A percentile compares a stretch with the other conserved stretches of the same genome.
phyloP scores from a whole-genome alignment of 257 asterid species.

The Knoxia roxburghii region DNA sequence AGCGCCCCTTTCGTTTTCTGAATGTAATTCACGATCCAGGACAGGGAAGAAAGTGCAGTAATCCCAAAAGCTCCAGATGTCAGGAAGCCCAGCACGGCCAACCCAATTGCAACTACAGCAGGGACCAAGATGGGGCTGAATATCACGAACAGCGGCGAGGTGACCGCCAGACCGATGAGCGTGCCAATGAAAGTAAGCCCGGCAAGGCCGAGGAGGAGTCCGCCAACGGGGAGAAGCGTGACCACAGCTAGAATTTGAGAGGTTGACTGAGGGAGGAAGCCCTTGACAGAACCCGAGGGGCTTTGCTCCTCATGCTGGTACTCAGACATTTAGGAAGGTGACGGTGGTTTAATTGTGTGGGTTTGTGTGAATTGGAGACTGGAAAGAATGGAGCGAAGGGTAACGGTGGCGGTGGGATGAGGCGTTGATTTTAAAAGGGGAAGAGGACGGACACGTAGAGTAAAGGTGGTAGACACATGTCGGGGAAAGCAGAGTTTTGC shows the following conservation, averaged over 20 bases:
- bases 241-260: slow-evolving; percentile 47
- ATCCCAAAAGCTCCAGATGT: slow-evolving; percentile 68
- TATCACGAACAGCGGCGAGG: slow-evolving; percentile 49
- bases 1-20: slow-evolving; percentile 29
- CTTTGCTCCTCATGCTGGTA: slow-evolving; percentile 12
- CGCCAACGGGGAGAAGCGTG: slow-evolving; percentile 62
- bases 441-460: slow-evolving; percentile 39
- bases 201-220: slow-evolving; percentile 46
- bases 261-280: slow-evolving; percentile 32
- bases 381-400: background rate
- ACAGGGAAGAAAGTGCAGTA: slow-evolving; percentile 61
- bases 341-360: background rate
- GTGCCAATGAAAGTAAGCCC: slow-evolving; percentile 53
- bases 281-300: slow-evolving; percentile 16
- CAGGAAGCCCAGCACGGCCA: slow-evolving; percentile 52
- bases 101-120: slow-evolving; percentile 38
- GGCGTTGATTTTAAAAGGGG: slow-evolving; percentile 21
- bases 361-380: background rate
- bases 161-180: slow-evolving; percentile 37
- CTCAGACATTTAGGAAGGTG: slow-evolving; percentile 23
- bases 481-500: slow-evolving; percentile 22
- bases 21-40: slow-evolving; percentile 56
- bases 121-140: slow-evolving; percentile 75
- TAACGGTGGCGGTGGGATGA: background rate
- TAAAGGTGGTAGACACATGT: slow-evolving; percentile 40